phyloP scores from a whole-genome alignment of 2,329 filamentous ascomycete species.

The Dissoconium aciculare region DNA sequence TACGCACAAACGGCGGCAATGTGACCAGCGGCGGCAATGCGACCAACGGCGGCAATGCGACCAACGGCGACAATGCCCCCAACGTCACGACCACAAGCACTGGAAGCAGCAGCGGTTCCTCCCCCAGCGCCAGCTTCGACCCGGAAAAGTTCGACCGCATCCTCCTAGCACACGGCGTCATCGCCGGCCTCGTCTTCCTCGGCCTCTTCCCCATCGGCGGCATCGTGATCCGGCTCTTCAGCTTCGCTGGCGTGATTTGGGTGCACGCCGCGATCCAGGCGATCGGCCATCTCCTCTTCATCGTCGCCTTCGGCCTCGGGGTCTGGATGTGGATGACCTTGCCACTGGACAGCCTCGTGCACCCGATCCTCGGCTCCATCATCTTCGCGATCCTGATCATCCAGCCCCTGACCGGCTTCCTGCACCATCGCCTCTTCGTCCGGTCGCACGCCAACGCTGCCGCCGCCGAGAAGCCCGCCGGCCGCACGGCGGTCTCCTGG shows the following conservation, averaged over 20 bases:
- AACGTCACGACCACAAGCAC: slow-evolving; percentile 8
- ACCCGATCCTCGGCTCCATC: slow-evolving; percentile 40
- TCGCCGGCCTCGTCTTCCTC: slow-evolving; percentile 32
- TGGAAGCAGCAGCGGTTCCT: slow-evolving; percentile 9
- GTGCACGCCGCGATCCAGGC: slow-evolving; percentile 36
- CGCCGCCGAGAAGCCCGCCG: slow-evolving; percentile 28
- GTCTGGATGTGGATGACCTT: slow-evolving; percentile 34
- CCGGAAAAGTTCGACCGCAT: slow-evolving; percentile 16
- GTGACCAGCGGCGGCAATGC: slow-evolving; percentile 4
- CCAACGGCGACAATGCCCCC: slow-evolving; percentile 6
- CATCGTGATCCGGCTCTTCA: slow-evolving; percentile 31
- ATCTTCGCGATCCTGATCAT: slow-evolving; percentile 39
- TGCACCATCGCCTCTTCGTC: slow-evolving; percentile 39
- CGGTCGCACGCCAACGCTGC: not conserved
- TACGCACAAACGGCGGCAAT: slow-evolving; percentile 2
- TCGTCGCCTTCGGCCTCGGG: slow-evolving; percentile 37
- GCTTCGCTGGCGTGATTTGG: slow-evolving; percentile 31
- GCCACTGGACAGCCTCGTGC: slow-evolving; percentile 27
- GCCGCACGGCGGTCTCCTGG: slow-evolving; percentile 33
- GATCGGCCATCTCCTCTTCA: slow-evolving; percentile 33
- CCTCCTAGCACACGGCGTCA: slow-evolving; percentile 29
- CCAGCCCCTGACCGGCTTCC: slow-evolving; percentile 37
- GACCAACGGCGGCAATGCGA: not conserved
- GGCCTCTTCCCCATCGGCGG: slow-evolving; percentile 32
- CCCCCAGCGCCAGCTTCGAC: slow-evolving; percentile 8